A percentile compares a stretch with the other conserved stretches of the same genome.
These are phyloP conservation scores for Herpotrichia juniperi DNA, from an alignment of 2,329 filamentous ascomycete genomes.

Conservation along the genomic window DNA sequence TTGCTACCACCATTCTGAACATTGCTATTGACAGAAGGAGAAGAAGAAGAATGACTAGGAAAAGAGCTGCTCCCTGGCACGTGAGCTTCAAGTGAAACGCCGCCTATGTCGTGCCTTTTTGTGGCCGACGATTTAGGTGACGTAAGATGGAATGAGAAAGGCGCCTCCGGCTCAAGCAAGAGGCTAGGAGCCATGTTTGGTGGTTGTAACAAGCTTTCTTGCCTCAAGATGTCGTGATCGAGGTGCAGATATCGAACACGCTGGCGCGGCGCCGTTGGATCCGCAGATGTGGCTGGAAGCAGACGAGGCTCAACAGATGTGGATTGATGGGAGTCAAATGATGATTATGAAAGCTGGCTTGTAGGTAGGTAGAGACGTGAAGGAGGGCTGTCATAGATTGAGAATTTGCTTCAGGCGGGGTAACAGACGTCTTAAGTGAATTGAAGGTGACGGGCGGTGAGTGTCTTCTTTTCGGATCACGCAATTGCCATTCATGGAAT, in stretches of 20 bases:
- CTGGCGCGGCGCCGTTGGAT: background rate
- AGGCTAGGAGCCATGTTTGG: constrained; percentile 37
- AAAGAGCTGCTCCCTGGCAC: constrained; percentile 20
- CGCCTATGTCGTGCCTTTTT: constrained; percentile 15
- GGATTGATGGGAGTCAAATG: background rate
- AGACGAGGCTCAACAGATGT: background rate
- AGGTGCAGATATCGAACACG: background rate
- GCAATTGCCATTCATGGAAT: constrained; percentile 3
- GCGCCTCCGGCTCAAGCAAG: constrained; percentile 31
- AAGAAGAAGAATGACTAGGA: constrained; percentile 19
- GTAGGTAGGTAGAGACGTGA: background rate
- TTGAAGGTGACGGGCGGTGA: background rate
- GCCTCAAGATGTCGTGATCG: background rate
- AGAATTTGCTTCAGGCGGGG: background rate
- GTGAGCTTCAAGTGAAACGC: constrained; percentile 29
- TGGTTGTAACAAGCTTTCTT: background rate
- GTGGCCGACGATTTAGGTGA: constrained; percentile 16
- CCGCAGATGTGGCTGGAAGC: background rate
- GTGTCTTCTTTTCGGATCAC: background rate
- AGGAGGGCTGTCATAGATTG: background rate
- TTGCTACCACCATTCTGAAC: constrained; percentile 11
- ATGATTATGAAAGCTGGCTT: background rate
- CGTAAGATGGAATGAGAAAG: constrained; percentile 14
- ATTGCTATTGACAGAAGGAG: constrained; percentile 20
- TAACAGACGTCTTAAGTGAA: background rate